phyloP scores from a whole-genome alignment of 2,329 filamentous ascomycete genomes.

The Colletotrichum simmondsii region DNA sequence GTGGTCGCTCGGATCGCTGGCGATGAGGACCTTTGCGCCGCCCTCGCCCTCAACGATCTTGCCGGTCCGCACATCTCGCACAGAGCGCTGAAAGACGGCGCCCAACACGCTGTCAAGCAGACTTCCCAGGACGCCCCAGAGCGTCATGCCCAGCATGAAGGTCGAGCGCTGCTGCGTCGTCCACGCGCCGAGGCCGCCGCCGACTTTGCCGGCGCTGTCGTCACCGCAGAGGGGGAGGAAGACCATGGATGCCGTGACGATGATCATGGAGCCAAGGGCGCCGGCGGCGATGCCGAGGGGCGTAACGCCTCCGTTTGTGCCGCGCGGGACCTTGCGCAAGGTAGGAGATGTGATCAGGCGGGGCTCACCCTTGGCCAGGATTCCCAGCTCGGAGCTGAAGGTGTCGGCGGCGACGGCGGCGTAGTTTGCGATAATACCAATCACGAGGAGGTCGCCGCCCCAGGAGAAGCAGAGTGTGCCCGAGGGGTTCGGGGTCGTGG shows the following conservation, averaged over 20 bases:
- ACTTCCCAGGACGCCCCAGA: constrained; percentile 83
- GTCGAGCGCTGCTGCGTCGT: constrained; percentile 54
- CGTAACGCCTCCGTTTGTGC: constrained; percentile 95
- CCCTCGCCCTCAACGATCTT: constrained; percentile 91
- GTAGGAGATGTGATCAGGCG: constrained; percentile 86
- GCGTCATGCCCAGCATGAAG: constrained; percentile 68
- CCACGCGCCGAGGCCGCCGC: constrained; percentile 62
- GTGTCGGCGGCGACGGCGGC: constrained; percentile 93
- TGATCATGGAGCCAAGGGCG: constrained; percentile 77
- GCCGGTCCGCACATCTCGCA: constrained; percentile 83
- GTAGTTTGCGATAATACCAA: constrained; percentile 84
- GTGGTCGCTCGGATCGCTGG: constrained; percentile 41
- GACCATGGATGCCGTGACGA: constrained; percentile 72
- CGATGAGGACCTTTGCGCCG: constrained; percentile 68
- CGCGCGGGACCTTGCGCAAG: constrained; percentile 83
- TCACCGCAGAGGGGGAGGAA: constrained; percentile 76
- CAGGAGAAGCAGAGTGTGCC: constrained; percentile 67
- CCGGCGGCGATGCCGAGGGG: constrained; percentile 79
- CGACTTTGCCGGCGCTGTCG: constrained; percentile 44
- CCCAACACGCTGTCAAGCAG: constrained; percentile 90
- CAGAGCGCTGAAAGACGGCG: constrained; percentile 85
- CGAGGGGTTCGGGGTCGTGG: constrained; percentile 42
- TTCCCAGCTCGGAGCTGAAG: constrained; percentile 94
- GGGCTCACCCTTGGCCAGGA: constrained; percentile 80
- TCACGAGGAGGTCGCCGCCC: constrained; percentile 70